These are phyloP conservation scores for Botrytis deweyae DNA, from an alignment of 2,329 filamentous ascomycete genomes.

Conservation along the genomic window DNA sequence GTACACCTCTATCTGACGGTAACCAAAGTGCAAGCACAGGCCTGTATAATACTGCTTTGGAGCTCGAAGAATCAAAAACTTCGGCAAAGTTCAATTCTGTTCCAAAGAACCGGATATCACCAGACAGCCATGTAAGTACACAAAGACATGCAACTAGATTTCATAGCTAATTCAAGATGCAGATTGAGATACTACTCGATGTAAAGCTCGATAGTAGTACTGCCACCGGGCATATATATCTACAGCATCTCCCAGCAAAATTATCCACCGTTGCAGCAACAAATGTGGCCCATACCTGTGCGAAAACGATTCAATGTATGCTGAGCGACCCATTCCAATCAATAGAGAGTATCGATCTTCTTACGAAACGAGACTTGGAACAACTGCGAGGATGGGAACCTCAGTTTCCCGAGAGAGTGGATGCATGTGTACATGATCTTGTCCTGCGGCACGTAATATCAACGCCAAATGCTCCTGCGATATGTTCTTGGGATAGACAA, in stretches of 20 bases:
- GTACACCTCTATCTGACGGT: not conserved
- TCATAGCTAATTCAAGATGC: slow-evolving; percentile 41
- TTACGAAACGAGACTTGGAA: slow-evolving; percentile 16
- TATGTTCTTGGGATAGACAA: slow-evolving; percentile 28
- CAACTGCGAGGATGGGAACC: slow-evolving; percentile 25
- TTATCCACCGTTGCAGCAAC: slow-evolving; percentile 13
- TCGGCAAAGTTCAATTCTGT: not conserved
- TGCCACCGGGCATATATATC: slow-evolving; percentile 33
- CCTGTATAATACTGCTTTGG: slow-evolving; percentile 12
- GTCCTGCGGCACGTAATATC: slow-evolving; percentile 19
- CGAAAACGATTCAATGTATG: not conserved
- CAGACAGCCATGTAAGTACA: slow-evolving; percentile 5
- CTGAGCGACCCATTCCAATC: not conserved
- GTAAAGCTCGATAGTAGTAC: slow-evolving; percentile 2
- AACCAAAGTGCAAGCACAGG: not conserved
- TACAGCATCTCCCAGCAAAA: not conserved
- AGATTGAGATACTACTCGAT: slow-evolving; percentile 19
- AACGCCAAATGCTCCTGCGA: slow-evolving; percentile 24
- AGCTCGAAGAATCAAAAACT: not conserved
- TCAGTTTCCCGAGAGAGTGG: slow-evolving; percentile 21
- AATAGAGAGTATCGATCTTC: not conserved
- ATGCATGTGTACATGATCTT: slow-evolving; percentile 23
- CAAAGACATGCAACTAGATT: not conserved
- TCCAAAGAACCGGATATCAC: not conserved
- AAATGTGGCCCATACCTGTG: slow-evolving; percentile 16